Base-by-base conservation (phyloP, 2,329 filamentous ascomycete species). In the Curvularia verruculosa region DNA sequence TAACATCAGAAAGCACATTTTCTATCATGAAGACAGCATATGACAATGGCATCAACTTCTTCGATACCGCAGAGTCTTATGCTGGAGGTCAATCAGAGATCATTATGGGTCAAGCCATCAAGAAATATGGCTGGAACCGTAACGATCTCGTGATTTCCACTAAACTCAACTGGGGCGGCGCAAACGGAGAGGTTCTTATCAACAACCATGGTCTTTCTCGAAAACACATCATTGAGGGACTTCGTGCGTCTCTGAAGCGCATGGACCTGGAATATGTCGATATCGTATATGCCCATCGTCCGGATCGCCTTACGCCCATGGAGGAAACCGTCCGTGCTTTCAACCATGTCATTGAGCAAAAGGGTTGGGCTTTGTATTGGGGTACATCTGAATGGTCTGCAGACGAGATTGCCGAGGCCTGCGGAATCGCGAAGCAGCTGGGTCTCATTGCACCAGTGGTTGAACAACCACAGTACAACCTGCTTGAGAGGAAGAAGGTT, bases 301-400 rank as follows among this genome's bases (percentile, higher is more conserved):
- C 87, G 0, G 89, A 91, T 69, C 82, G 86, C 3, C 79, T 84
- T 31, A 90, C 87, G 0, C 88, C 87, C 3, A 90, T 90, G 78
- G 87, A 89, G 72, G 88, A 90, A 76, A 86, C 84, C 0, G 87
- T 90, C 28, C 85, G 87, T 49, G 87, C 85, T 39, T 90, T 91
- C 79, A 90, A 90, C 78, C 82, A 89, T 73, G 76, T 90, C 47
- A 89, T 91, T 69, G 81, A 87, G 71, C 81, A 80, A 2, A 82
- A 81, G 2, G 88, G 88, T 58, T 86, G 89, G 79, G 86, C 86
- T 2, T 84, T 90, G 65, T 87, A 87, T 77, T 87, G 84, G 84
- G 84, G 85, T 49, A 87, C 85, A 0, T 82, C 79, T 1, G 84
- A 87, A 70, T 87, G 85, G 85, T 78, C 72, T 41, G 83, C 85